A percentile compares a stretch with the other conserved stretches of the same genome.
Conservation (phyloP, 2,329 filamentous ascomycete species). For the Diaporthe destruens region DNA sequence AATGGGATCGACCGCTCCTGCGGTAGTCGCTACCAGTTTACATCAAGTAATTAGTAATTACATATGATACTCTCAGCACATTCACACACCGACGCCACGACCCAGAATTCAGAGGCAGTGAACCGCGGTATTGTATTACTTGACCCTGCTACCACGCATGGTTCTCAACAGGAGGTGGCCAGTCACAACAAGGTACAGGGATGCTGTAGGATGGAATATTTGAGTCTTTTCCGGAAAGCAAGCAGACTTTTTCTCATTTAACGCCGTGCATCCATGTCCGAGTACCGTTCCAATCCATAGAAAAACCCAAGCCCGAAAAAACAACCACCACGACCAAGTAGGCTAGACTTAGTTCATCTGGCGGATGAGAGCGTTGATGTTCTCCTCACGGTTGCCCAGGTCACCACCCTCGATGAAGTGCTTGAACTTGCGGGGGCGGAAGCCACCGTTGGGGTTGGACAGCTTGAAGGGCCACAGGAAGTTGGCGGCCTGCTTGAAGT, state of each 20-base stretch:
- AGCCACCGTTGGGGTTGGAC: slow-evolving; percentile 96
- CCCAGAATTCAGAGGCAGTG: slow-evolving; percentile 27
- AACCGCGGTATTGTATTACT: slow-evolving; percentile 38
- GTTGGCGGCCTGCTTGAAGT: slow-evolving; percentile 99
- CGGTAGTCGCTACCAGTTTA: not conserved
- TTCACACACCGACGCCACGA: slow-evolving; percentile 31
- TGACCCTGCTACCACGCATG: slow-evolving; percentile 31
- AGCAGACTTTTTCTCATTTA: slow-evolving; percentile 46
- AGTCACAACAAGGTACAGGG: slow-evolving; percentile 40
- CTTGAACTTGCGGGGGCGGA: slow-evolving; percentile 97
- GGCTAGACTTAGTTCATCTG: slow-evolving; percentile 88
- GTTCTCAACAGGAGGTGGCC: slow-evolving; percentile 36
- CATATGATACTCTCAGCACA: slow-evolving; percentile 21
- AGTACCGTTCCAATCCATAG: slow-evolving; percentile 44
- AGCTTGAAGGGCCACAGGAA: slow-evolving; percentile 99
- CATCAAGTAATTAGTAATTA: slow-evolving; percentile 32
- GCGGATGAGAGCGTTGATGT: slow-evolving; percentile 95
- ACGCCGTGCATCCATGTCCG: slow-evolving; percentile 53
- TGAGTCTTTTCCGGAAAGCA: slow-evolving; percentile 41
- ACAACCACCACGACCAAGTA: slow-evolving; percentile 35
- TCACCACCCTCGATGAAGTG: slow-evolving; percentile 99
- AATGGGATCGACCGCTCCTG: not conserved
- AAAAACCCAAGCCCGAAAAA: slow-evolving; percentile 48
- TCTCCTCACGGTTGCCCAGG: slow-evolving; percentile 97
- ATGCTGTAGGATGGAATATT: slow-evolving; percentile 35